Percentiles rank a stretch among this genome's conserved stretches.
Evolutionary conservation across 805 yeast species (phyloP).

Genomic region (Metschnikowia corniflorae): DNA sequence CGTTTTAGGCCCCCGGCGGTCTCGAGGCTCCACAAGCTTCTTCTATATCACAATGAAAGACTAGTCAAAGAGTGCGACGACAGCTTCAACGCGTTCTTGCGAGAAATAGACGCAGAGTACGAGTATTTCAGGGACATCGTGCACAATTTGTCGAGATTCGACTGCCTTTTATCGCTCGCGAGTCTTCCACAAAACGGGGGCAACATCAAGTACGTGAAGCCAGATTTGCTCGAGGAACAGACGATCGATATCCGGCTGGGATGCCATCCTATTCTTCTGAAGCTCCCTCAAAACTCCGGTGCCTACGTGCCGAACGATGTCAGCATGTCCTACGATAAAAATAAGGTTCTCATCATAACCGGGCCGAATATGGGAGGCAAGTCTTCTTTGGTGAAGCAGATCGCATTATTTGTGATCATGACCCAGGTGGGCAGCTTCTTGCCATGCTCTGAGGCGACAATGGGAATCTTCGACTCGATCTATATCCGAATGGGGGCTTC

Average conservation of each 20-base stretch:
- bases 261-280: slow-evolving; percentile 66
- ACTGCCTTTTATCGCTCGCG: slow-evolving; percentile 17
- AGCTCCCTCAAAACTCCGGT: slow-evolving; percentile 28
- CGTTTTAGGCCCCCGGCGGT: slow-evolving; percentile 69
- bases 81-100: slow-evolving; percentile 43
- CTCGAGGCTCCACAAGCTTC: slow-evolving; percentile 44
- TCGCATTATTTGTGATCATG: slow-evolving; percentile 68
- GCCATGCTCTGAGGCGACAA: slow-evolving; percentile 57
- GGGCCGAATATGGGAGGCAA: slow-evolving; percentile 93
- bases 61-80: slow-evolving; percentile 45
- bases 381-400: slow-evolving; percentile 69
- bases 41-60: slow-evolving; percentile 60
- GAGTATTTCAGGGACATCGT: slow-evolving; percentile 22
- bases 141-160: slow-evolving; percentile 15
- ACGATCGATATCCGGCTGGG: slow-evolving; percentile 52
- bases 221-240: slow-evolving; percentile 37
- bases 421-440: slow-evolving; percentile 75
- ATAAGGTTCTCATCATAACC: slow-evolving; percentile 61
- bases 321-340: slow-evolving; percentile 40
- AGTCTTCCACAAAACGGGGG: slow-evolving; percentile 5
- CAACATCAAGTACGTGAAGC: slow-evolving; percentile 5
- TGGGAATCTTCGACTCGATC: slow-evolving; percentile 72
- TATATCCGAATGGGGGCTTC: slow-evolving; percentile 85
- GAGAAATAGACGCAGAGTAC: slow-evolving; percentile 29
- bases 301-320: slow-evolving; percentile 67